These are phyloP conservation scores for Penicillium bovifimosum DNA, from an alignment of 495 filamentous ascomycete species.

Conservation along the genomic window DNA sequence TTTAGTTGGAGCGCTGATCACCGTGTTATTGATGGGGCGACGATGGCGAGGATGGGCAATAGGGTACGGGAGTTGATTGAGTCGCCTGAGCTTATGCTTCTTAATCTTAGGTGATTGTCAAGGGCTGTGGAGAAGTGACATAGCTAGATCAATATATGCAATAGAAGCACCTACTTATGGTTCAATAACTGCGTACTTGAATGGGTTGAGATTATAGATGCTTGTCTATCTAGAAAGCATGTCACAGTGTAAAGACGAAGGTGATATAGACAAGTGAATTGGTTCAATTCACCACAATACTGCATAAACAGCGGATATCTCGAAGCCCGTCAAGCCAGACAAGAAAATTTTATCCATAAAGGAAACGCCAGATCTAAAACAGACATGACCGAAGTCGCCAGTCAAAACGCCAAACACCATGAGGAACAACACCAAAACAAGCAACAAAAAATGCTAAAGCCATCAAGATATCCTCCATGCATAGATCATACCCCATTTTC, in stretches of 20 bases:
- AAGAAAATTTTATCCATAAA: neutral
- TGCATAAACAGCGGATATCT: neutral
- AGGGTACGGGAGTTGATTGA: slow-evolving; percentile 71
- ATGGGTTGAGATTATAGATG: neutral
- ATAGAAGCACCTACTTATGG: no score
- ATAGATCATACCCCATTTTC: slow-evolving; percentile 1
- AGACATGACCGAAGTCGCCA: neutral
- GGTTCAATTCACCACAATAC: neutral
- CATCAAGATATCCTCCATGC: slow-evolving; percentile 12
- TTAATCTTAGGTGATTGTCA: slow-evolving; percentile 36
- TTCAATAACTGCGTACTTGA: neutral
- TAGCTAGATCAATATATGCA: neutral
- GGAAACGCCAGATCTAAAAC: slow-evolving; percentile 6
- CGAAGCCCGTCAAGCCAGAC: neutral
- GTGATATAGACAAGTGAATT: neutral
- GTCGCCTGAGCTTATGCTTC: slow-evolving; percentile 77
- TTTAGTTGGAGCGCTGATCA: slow-evolving; percentile 99
- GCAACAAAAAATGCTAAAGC: slow-evolving; percentile 9
- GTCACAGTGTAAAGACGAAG: neutral
- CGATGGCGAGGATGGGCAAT: slow-evolving; percentile 83
- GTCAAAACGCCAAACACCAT: slow-evolving; percentile 6
- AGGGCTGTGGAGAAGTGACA: slow-evolving; percentile 2
- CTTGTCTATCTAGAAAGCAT: no score
- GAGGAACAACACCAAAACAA: slow-evolving; percentile 5
- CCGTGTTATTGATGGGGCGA: slow-evolving; percentile 88